phyloP scores from a whole-genome alignment of 352 stramenopile species.

The Pilasporangium apinafurcum region DNA sequence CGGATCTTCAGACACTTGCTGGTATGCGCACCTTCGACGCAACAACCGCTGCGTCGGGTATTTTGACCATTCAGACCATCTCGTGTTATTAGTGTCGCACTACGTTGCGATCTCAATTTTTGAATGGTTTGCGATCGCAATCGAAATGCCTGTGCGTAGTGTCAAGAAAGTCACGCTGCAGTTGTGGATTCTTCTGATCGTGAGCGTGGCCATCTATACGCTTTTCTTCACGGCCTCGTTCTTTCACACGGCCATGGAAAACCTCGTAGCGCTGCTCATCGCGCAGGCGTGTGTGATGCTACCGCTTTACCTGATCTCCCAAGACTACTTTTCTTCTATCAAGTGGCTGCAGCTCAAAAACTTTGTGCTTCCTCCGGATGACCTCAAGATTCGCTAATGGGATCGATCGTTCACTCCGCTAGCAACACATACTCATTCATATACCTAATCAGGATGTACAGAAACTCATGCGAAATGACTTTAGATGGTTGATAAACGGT shows the following conservation, averaged over 20 bases:
- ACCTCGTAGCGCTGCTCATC: constrained; percentile 51
- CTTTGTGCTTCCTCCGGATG: constrained; percentile 45
- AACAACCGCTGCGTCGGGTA: constrained; percentile 35
- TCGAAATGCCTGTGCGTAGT: constrained; percentile 27
- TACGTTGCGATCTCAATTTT: constrained; percentile 69
- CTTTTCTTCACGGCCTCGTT: constrained; percentile 63
- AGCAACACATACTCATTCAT: too few species aligned
- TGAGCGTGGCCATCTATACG: constrained; percentile 31
- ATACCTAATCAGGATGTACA: too few species aligned
- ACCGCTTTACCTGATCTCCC: constrained; percentile 53
- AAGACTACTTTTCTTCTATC: constrained; percentile 43
- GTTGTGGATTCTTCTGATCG: constrained; percentile 34
- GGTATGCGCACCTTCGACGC: constrained; percentile 52
- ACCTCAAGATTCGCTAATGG: too few species aligned
- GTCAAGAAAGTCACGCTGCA: constrained; percentile 49
- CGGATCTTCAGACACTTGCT: constrained; percentile 32
- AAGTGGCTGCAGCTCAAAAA: constrained; percentile 47
- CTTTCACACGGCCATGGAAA: constrained; percentile 69
- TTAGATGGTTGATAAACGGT: too few species aligned
- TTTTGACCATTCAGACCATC: constrained; percentile 79
- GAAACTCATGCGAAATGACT: too few species aligned
- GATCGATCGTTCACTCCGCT: too few species aligned
- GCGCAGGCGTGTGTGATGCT: constrained; percentile 51
- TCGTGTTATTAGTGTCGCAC: constrained; percentile 67
- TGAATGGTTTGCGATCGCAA: constrained; percentile 62